Base-by-base conservation (phyloP, 169 alveolate species). In the Plasmodium reichenowi region DNA sequence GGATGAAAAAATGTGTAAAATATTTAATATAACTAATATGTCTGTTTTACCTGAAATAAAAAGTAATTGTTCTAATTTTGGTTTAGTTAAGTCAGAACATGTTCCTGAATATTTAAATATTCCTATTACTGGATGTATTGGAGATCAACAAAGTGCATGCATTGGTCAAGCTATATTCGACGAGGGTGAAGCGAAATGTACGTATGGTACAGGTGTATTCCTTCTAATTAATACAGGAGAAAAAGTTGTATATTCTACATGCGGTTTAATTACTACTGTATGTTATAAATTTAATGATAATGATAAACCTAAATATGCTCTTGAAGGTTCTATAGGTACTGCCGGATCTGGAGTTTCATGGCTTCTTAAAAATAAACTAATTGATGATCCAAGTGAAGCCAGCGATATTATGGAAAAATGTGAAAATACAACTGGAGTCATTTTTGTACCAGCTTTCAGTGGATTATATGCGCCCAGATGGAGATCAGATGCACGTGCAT, bases 141-240 rank as follows among this genome's bases (percentile, higher is more conserved):
- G 99, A 38, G 99, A 97, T 86, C 97, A 97, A 72, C 96, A 97
- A 88, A 96, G 98, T 29, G 98, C 98, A 24, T 95, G 97, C 59
- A 80, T 97, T 22, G 99, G 99, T 0, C 99, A 97, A 54, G 95
- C 93, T 29, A 52, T 94, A 7, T 88, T 95, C n/a, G 93, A 94
- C 43, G 91, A 75, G 63, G 97, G 97, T 7, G 96, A 96, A 67
- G 96, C 97, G 0, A 98, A 98, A 80, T 95, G 96, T 75, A 98
- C 99, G 0, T 95, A 95, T 72, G 99, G 99, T n/a, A 97, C 98
- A 47, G 99, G 99, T n/a, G 97, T 97, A 24, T 98, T 98, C 75
- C 93, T 98, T 52, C 86, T 98, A 56, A 94, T 91, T 8, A 97
- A 97, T 60, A 96, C 98, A n/a, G 99, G 99, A 5, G 56, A 94